These are phyloP conservation scores for Rhizopogon sp. DNA, from an alignment of 768 basidiomycete species.

Conservation along the genomic window DNA sequence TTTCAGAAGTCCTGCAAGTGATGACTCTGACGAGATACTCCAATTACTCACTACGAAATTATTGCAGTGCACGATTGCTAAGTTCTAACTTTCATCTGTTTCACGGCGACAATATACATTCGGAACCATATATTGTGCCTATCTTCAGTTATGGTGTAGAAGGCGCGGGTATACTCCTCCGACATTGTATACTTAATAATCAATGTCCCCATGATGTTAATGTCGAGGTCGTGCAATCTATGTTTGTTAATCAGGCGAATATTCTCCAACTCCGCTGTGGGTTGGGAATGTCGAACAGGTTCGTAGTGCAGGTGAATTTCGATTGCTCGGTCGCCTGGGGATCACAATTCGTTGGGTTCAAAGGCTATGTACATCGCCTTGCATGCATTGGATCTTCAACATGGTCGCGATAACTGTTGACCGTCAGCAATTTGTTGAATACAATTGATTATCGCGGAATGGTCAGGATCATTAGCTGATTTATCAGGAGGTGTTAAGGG, in stretches of 20 bases:
- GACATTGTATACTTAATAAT: background rate
- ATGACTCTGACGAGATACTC: background rate
- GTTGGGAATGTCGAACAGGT: too few relatives aligned
- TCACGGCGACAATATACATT: conserved; percentile 24
- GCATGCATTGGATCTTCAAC: background rate
- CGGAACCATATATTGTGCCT: conserved; percentile 10
- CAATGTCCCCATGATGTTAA: conserved; percentile 15
- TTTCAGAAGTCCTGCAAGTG: conserved; percentile 17
- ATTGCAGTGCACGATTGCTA: background rate
- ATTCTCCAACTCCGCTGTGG: conserved; percentile 5
- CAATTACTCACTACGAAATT: conserved; percentile 11
- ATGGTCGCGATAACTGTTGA: background rate
- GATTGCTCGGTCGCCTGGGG: too few relatives aligned
- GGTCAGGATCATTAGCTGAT: background rate
- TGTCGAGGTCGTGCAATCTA: conserved; percentile 13
- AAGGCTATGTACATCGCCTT: background rate
- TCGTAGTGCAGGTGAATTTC: background rate
- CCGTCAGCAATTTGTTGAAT: background rate
- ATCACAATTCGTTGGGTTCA: background rate
- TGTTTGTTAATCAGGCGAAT: conserved; percentile 11
- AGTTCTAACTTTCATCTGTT: conserved; percentile 6
- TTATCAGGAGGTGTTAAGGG: background rate
- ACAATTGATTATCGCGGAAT: background rate
- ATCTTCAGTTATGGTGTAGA: background rate
- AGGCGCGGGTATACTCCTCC: background rate